phyloP scores from a whole-genome alignment of 306 rosid species.

The Clitoria ternatea region DNA sequence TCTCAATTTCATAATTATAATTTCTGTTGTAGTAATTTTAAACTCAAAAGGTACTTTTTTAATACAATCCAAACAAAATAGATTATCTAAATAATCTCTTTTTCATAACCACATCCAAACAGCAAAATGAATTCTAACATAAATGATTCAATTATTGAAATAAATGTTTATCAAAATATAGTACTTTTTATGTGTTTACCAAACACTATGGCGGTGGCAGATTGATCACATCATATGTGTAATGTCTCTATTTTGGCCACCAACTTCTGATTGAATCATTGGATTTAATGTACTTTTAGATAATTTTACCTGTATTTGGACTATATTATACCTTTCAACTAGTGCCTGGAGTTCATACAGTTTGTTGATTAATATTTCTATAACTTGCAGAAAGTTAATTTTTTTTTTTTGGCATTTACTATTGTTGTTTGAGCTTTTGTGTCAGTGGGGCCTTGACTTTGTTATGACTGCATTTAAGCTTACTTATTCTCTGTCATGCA shows the following conservation, averaged over 20 bases:
- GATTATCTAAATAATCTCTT: no score
- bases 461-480: conserved; percentile 15
- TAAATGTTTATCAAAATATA: no score
- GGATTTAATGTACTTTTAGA: background rate
- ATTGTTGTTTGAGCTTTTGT: conserved; percentile 5
- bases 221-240: background rate
- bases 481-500: conserved; percentile 31
- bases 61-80: no score
- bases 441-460: background rate
- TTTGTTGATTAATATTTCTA: background rate
- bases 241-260: background rate
- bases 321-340: background rate
- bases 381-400: background rate
- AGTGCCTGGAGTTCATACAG: conserved; percentile 17
- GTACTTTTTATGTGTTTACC: no score
- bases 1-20: no score
- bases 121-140: no score
- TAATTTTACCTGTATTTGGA: conserved; percentile 4
- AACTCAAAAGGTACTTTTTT: no score
- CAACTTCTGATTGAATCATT: background rate
- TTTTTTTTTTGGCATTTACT: background rate
- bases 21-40: no score
- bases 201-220: background rate
- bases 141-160: no score
- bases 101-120: no score